Evolutionary conservation across 495 filamentous ascomycete genomes (phyloP), one percentile per base, ranked within the genome.

Genomic region (Paragyromitra xinjiangensis): DNA sequence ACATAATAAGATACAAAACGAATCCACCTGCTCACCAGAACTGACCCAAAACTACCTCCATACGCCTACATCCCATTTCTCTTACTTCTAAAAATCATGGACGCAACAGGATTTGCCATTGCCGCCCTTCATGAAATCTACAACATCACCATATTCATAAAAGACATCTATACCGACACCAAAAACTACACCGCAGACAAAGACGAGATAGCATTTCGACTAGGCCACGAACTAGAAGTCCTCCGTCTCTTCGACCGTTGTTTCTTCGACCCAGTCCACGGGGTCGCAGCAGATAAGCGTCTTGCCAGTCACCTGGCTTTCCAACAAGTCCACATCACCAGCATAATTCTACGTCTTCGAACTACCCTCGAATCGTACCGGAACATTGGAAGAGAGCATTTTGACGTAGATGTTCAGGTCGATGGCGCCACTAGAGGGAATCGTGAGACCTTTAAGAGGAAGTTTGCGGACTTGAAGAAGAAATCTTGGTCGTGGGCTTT

Each of bases 91-190:
- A 1, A 3, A 56, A 3, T 16, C 3, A 70, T 70, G 68, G 68
- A 70, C 12, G 55, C 24, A 26, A 39, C 68, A 45, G 55, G 68
- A 40, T 29, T 70, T 40, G 68, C 55, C 11, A 70, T 70, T 26
- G 26, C 68, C 6, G 40, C 22, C 22, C 68, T 70, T 16, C 68
- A 56, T 26, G 68, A 70, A 48, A 50, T 70, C 22, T 70, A 50
- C 55, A 70, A 70, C 68, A 70, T 70, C 53, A 14, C 68, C 55
- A 34, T 50, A 6, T 70, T 70, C 39, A 48, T 70, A n/a, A 70
- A 62, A n/a, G 40, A 45, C 39, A 24, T 70, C 53, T 70, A 62
- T 16, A 62, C 24, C 40, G 53, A 61, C 40, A 62, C 39, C 48
- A 70, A 70, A 22, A 70, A 70, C 68, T 70, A 70, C 26, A 11